Conservation (phyloP, 169 alveolate genomes). For the Plasmodium falciparum region DNA sequence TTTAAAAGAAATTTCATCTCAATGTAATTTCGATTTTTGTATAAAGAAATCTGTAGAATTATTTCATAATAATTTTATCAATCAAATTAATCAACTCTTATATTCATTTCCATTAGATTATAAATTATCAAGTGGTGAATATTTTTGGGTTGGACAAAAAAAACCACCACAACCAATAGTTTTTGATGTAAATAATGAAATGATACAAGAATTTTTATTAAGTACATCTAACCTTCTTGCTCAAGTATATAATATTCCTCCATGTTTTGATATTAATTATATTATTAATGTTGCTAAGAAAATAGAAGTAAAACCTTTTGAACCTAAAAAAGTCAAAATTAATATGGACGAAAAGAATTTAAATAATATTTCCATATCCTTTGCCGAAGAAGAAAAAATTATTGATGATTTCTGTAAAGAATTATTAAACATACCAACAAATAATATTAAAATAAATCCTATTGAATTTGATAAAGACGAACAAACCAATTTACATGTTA, state of each 20-base stretch:
- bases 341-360: slow-evolving; percentile 90
- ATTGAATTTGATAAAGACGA: slow-evolving; percentile 98
- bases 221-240: slow-evolving; percentile 94
- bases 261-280: slow-evolving; percentile 67
- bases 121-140: slow-evolving; percentile 94
- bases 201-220: slow-evolving; percentile 90
- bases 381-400: slow-evolving; percentile 45
- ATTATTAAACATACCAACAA: slow-evolving; percentile 14
- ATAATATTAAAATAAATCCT: slow-evolving; percentile 32
- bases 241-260: slow-evolving; percentile 84
- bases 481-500: slow-evolving; percentile 98
- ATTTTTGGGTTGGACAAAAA: slow-evolving; percentile 99
- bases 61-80: slow-evolving; percentile 90
- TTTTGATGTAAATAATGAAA: slow-evolving; percentile 90
- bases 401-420: slow-evolving; percentile 53
- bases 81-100: slow-evolving; percentile 94
- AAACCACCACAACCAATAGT: slow-evolving; percentile 96
- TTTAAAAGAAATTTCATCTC: slow-evolving; percentile 71
- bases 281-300: slow-evolving; percentile 76
- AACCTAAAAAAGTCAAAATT: slow-evolving; percentile 82
- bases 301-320: slow-evolving; percentile 77
- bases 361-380: slow-evolving; percentile 78
- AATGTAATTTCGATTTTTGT: slow-evolving; percentile 85
- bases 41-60: slow-evolving; percentile 89
- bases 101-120: slow-evolving; percentile 97